Base-by-base conservation (phyloP, 331 rosid genomes). In the Pyracantha coccinea region DNA sequence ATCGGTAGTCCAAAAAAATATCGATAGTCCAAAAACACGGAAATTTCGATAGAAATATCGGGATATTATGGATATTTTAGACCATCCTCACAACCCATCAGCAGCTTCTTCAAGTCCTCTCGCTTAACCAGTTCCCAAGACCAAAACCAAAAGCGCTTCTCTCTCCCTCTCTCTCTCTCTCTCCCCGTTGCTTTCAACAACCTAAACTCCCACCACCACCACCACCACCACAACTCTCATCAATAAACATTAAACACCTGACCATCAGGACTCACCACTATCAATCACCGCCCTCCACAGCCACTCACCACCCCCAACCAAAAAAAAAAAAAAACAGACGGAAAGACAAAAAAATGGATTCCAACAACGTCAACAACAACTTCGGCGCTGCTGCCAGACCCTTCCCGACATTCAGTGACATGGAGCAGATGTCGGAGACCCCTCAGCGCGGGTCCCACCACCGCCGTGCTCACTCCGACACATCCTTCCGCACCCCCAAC, bases 401-500 rank as follows among this genome's bases (percentile, higher is more conserved):
- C 72, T 69, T 78, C 29, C 59, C 76, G 17, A 78, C 85, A n/a
- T 77, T 41, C 47, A 41, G 3, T 71, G 66, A 64, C 75, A 61
- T 19, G 86, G 79, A 87, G 47, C 86, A 84, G 77, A 84, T 89
- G 92, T 83, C 91, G 13, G 90, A 86, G 38, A 80, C 87, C 24
- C 88, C 91, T 1, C 80, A 83, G 61, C 86, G 96, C 9, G 90
- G 91, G 14, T 77, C 92, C 57, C 83, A 85, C 85, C 97, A 93
- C 89, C 93, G 94, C 0, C 77, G 98, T 32, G 86, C 97, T 19
- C 97, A 84, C 86, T 91, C 98, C 75, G 97, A 91, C 68, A 91
- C 89, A 20, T 76, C 92, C 31, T 91, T 88, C 79, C 97, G 93
- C 38, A 80, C 88, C 71, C 85, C 87, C 23, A 89, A 86, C 86